A percentile compares a stretch with the other conserved stretches of the same genome.
These are phyloP conservation scores for Lepidium sativum DNA, from an alignment of 345 rosid genomes.

Conservation along the genomic window DNA sequence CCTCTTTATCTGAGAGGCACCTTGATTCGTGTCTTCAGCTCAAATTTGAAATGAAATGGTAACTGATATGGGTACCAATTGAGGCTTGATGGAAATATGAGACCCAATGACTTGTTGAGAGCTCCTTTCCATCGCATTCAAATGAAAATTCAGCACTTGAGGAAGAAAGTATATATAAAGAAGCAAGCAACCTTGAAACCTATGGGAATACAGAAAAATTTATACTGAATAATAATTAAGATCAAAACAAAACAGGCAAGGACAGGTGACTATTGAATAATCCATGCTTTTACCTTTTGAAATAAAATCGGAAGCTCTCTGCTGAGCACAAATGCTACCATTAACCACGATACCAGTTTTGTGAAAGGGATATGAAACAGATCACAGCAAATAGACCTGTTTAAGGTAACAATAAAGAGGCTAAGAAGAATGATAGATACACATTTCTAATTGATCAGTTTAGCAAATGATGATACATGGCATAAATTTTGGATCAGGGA, in stretches of 20 bases:
- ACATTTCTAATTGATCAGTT: background rate
- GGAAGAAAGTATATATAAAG: slow-evolving; percentile 50
- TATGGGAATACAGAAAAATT: slow-evolving; percentile 22
- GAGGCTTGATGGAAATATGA: slow-evolving; percentile 96
- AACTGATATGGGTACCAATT: slow-evolving; percentile 61
- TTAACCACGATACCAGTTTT: slow-evolving; percentile 54
- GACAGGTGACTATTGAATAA: background rate
- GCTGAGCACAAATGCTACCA: slow-evolving; percentile 69
- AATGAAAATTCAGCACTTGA: slow-evolving; percentile 38
- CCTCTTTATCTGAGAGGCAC: slow-evolving; percentile 34
- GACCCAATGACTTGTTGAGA: slow-evolving; percentile 85
- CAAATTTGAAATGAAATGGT: slow-evolving; percentile 47
- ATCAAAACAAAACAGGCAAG: background rate
- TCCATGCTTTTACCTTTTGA: slow-evolving; percentile 53
- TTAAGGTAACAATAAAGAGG: slow-evolving; percentile 18
- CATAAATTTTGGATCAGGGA: background rate
- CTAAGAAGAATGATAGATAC: background rate
- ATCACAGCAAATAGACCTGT: slow-evolving; percentile 62
- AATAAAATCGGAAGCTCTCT: slow-evolving; percentile 65
- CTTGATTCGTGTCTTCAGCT: slow-evolving; percentile 29
- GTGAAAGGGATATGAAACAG: slow-evolving; percentile 41
- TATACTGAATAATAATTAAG: slow-evolving; percentile 1
- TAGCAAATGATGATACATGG: slow-evolving; percentile 3
- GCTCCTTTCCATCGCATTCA: slow-evolving; percentile 35
- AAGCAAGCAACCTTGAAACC: slow-evolving; percentile 79